phyloP scores from a whole-genome alignment of 2,329 filamentous ascomycete species.

The Neurospora crassa region DNA sequence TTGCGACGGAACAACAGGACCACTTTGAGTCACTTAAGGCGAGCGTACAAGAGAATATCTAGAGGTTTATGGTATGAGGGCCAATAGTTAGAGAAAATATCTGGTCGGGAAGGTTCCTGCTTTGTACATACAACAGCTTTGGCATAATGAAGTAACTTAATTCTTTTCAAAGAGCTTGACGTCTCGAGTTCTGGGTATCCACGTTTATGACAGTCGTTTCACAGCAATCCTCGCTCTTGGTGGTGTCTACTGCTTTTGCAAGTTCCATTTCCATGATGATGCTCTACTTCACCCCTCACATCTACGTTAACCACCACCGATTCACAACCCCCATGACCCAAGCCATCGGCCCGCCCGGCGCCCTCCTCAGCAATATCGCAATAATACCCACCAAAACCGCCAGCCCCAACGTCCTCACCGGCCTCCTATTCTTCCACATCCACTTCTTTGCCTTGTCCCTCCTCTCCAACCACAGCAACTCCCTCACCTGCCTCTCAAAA shows the following conservation, averaged over 20 bases:
- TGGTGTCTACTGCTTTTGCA: neutral
- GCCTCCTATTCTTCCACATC: slow-evolving; percentile 56
- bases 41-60: slow-evolving; percentile 42
- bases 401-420: slow-evolving; percentile 50
- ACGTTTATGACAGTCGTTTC: neutral
- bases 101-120: neutral
- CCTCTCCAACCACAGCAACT: slow-evolving; percentile 59
- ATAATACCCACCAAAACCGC: slow-evolving; percentile 58
- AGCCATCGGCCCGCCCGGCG: slow-evolving; percentile 17
- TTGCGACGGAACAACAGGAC: slow-evolving; percentile 63
- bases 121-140: neutral
- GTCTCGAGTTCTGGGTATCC: neutral
- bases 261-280: neutral
- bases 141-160: neutral
- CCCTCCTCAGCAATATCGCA: slow-evolving; percentile 57
- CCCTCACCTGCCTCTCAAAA: slow-evolving; percentile 61
- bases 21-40: slow-evolving; percentile 62
- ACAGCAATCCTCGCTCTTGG: neutral
- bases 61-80: slow-evolving; percentile 1
- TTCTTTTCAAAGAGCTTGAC: neutral
- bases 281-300: neutral
- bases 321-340: neutral
- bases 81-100: neutral
- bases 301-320: neutral
- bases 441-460: slow-evolving; percentile 38